Conservation (phyloP, 805 yeast species). For the Millerozyma miso region DNA sequence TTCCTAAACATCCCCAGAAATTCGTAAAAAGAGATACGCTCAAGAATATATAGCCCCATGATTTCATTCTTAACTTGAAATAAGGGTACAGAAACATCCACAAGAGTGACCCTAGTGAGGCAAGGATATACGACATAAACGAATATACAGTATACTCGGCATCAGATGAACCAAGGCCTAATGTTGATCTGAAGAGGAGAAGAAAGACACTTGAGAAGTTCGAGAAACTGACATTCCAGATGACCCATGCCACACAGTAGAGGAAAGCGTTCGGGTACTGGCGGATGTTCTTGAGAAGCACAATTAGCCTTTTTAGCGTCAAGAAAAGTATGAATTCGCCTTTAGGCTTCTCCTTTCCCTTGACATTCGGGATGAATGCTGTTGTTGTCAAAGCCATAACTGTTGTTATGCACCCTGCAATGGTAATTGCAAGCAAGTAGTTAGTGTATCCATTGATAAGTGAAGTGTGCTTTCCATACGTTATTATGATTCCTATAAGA, state of each 20-base stretch:
- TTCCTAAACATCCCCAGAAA: conserved; percentile 38
- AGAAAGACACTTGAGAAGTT: conserved; percentile 34
- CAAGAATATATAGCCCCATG: conserved; percentile 34
- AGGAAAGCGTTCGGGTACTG: conserved; percentile 31
- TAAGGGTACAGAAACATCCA: conserved; percentile 36
- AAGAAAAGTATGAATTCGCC: conserved; percentile 21
- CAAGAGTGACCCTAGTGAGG: conserved; percentile 28
- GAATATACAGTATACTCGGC: conserved; percentile 36
- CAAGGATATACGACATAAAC: conserved; percentile 32
- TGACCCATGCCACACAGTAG: conserved; percentile 37
- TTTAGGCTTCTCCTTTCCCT: conserved; percentile 22
- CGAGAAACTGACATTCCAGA: conserved; percentile 35
- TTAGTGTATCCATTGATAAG: conserved; percentile 24
- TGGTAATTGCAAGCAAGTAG: conserved; percentile 35
- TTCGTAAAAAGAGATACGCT: conserved; percentile 27
- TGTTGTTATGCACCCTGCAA: conserved; percentile 34
- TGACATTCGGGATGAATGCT: conserved; percentile 25
- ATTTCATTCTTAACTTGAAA: conserved; percentile 19
- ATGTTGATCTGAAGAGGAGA: conserved; percentile 34
- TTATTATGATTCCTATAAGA: conserved; percentile 34
- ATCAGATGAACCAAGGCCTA: conserved; percentile 36
- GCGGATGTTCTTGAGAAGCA: conserved; percentile 19
- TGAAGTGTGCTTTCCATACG: conserved; percentile 22
- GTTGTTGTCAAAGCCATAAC: conserved; percentile 20
- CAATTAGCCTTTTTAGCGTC: conserved; percentile 21